Percentiles rank a stretch among this genome's conserved stretches.
Conservation (phyloP, 1,284 basidiomycete species). For the Melampsora americana region DNA sequence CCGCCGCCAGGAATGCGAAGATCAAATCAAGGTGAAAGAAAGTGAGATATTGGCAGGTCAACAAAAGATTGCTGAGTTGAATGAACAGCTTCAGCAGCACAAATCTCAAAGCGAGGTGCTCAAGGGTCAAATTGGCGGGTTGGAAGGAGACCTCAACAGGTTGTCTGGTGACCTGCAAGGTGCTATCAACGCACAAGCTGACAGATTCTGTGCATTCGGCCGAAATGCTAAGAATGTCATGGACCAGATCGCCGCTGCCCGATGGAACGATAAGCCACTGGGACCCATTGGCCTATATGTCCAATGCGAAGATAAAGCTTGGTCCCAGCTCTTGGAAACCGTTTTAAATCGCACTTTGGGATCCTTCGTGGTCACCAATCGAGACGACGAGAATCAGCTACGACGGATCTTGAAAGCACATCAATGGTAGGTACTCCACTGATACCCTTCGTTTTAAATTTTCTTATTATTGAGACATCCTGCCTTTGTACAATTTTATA, state of each 20-base stretch:
- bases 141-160: slow-evolving; percentile 56
- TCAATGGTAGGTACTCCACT: slow-evolving; percentile 7
- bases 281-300: slow-evolving; percentile 83
- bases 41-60: no score
- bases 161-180: slow-evolving; percentile 31
- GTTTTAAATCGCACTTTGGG: slow-evolving; percentile 66
- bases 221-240: neutral
- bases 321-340: slow-evolving; percentile 66
- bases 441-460: neutral
- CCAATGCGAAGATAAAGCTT: slow-evolving; percentile 60
- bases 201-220: neutral
- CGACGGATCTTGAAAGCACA: slow-evolving; percentile 60
- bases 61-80: neutral
- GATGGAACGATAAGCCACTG: slow-evolving; percentile 63
- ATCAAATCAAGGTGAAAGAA: neutral
- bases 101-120: slow-evolving; percentile 5
- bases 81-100: neutral
- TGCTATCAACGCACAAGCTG: neutral
- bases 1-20: neutral
- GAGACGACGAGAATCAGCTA: slow-evolving; percentile 65
- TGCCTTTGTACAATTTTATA: neutral
- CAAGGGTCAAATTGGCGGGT: slow-evolving; percentile 53
- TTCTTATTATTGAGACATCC: no score
- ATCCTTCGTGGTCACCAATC: slow-evolving; percentile 73
- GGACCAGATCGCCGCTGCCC: neutral